phyloP scores from a whole-genome alignment of 805 yeast genomes.

The Saccharomycopsis fibuligera region DNA sequence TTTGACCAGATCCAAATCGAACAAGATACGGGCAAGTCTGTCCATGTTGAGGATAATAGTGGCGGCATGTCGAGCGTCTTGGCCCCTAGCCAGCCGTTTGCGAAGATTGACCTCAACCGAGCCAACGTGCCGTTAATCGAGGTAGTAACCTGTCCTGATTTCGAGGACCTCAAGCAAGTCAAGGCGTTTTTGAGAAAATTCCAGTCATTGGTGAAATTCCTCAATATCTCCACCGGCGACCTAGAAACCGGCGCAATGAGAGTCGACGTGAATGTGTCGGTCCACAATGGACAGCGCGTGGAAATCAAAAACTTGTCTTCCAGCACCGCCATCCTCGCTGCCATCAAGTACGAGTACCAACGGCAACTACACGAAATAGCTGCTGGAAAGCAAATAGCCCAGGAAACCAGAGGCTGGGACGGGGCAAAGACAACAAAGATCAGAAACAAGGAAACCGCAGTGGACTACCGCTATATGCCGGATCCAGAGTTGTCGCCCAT shows the following conservation, averaged over 20 bases:
- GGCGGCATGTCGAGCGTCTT: constrained; percentile 21
- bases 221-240: constrained; percentile 81
- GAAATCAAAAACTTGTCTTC: constrained; percentile 89
- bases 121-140: constrained; percentile 84
- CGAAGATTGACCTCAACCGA: constrained; percentile 73
- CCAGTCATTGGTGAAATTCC: constrained; percentile 60
- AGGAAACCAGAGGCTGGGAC: constrained; percentile 91
- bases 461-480: constrained; percentile 91
- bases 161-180: constrained; percentile 59
- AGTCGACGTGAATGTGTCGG: constrained; percentile 89
- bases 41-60: constrained; percentile 37
- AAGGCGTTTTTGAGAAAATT: constrained; percentile 75
- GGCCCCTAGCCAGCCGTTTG: constrained; percentile 21
- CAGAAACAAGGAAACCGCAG: constrained; percentile 71
- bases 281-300: constrained; percentile 60
- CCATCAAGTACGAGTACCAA: constrained; percentile 63
- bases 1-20: constrained; percentile 85
- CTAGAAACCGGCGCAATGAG: constrained; percentile 92
- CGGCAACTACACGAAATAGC: constrained; percentile 56
- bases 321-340: constrained; percentile 69
- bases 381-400: constrained; percentile 28
- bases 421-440: constrained; percentile 62
- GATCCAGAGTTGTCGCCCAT: constrained; percentile 81
- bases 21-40: constrained; percentile 88
- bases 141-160: constrained; percentile 86